Base-by-base conservation (phyloP, 768 basidiomycete genomes). In the Lactifluus volemus region DNA sequence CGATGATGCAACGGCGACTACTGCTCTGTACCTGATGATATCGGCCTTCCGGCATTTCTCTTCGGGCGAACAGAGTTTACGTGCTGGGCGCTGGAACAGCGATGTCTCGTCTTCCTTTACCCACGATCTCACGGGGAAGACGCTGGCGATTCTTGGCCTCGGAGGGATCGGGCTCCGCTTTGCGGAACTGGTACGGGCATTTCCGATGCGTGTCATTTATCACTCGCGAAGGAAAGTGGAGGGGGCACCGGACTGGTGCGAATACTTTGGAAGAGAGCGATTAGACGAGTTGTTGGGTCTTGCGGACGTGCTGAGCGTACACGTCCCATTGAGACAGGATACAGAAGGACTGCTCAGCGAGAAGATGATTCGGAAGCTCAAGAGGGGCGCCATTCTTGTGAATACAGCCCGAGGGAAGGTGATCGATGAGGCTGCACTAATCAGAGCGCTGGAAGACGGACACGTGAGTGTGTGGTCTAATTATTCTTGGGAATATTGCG, bases 361-460 rank as follows among this genome's bases (percentile, higher is more conserved):
- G 71, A 81, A 79, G 66, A 83, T 84, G 78, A 91, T 96, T 59
- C 76, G 86, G 52, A 76, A 78, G 66, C 76, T 96, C 77, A 94
- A 89, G 75, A 82, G 80, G 48, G 88, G 89, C 5, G 79, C 84
- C 2, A 79, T 92, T 55, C 80, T 95, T 68, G 81, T 94, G 63
- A 94, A 94, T 72, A 94, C 92, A 2, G 91, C 92, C 21, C 76
- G 94, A n/a, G 94, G 94, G 11, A 94, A 88, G 68, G 84, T 96
- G 29, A 80, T 97, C 38, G 89, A 96, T 64, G 92, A 96, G 73
- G 83, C 81, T 6, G 94, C 91, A 4, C 77, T 98, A 76, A 88
- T 96, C 63, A 79, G 79, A 32, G 92, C 92, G 25, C 72, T 98
- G 54, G 85, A 92, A 68, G 86, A 87, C 66, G 92, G 92, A 11